Base-by-base conservation (phyloP, 192 early-diverging fungal species). In the Funneliformis mosseae region DNA sequence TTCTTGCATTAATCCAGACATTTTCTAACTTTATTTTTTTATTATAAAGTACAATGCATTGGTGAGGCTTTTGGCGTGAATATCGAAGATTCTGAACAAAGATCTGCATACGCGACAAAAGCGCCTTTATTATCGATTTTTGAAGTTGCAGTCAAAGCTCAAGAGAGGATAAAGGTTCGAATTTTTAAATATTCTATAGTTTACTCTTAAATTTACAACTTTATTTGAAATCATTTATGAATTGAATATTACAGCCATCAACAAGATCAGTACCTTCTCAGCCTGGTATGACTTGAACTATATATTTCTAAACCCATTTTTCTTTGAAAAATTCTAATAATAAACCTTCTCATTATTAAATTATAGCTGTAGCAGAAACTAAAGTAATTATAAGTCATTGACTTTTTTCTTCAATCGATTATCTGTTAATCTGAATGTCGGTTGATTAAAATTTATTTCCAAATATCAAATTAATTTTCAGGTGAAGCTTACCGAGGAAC, bases 11-110 rank as follows among this genome's bases (percentile, higher is more conserved):
- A 12, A 69, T 45, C 9, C 69, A 64, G 5, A 69, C 27, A 55
- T 11, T 48, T 39, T 39, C 14, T 21, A 5, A 78, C 38, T 11
- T 76, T 50, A 80, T 38, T 63, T 42, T 33, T 10, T 21, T n/a
- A 61, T 28, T 84, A 91, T 93, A 95, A 41, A 81, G 94, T 96
- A 84, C 95, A 97, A 83, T 97, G 96, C 88, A 96, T 99, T 66
- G 90, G 92, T 66, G 97, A 98, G 77, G 94, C 96, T 25, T 99
- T 99, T 87, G 95, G 91, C 38, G 91, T 99, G 62, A 92, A 97
- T 79, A 61, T 89, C 43, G 85, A 87, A 42, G 95, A 98, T 83
- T 85, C 87, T 21, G 86, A 83, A 8, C 92, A 95, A 77, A 83
- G 88, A 69, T 82, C 85, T 55, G 78, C 86, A 59, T 94, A 95